These are phyloP conservation scores for Capronia epimyces DNA, from an alignment of 2,329 filamentous ascomycete species.

Conservation along the genomic window DNA sequence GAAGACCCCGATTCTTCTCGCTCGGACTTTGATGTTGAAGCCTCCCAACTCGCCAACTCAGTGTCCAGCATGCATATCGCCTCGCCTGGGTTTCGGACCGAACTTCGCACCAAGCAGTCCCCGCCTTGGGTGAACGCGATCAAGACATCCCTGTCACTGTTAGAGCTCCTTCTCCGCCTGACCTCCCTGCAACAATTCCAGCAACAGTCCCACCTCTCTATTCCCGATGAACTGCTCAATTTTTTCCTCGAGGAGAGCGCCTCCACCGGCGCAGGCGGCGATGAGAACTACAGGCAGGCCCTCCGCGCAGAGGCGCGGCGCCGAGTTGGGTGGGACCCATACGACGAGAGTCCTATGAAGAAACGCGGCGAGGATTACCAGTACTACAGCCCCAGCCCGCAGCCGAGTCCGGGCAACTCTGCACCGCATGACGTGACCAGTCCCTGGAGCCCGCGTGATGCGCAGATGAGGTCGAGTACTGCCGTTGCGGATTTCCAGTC, in stretches of 20 bases:
- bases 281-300: conserved; percentile 56
- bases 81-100: conserved; percentile 5
- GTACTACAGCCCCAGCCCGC: conserved; percentile 36
- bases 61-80: conserved; percentile 45
- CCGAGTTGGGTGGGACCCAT: conserved; percentile 65
- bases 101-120: conserved; percentile 15
- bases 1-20: conserved; percentile 16
- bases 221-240: conserved; percentile 80
- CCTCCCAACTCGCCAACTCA: conserved; percentile 37
- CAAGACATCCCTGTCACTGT: conserved; percentile 67
- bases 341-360: conserved; percentile 65
- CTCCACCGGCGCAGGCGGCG: conserved; percentile 59
- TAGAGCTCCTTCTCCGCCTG: conserved; percentile 83
- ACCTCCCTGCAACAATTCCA: conserved; percentile 87
- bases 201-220: conserved; percentile 80
- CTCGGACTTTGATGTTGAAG: conserved; percentile 29
- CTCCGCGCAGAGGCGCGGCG: conserved; percentile 56
- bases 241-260: conserved; percentile 74
- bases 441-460: conserved; percentile 12
- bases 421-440: background rate
- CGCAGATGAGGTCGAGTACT: conserved; percentile 13
- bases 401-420: background rate
- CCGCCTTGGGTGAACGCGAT: conserved; percentile 46
- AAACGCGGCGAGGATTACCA: conserved; percentile 61
- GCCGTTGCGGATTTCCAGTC: conserved; percentile 32